phyloP scores from a whole-genome alignment of 139 green algal genomes.

The Auxenochlorella pyrenoidosa region DNA sequence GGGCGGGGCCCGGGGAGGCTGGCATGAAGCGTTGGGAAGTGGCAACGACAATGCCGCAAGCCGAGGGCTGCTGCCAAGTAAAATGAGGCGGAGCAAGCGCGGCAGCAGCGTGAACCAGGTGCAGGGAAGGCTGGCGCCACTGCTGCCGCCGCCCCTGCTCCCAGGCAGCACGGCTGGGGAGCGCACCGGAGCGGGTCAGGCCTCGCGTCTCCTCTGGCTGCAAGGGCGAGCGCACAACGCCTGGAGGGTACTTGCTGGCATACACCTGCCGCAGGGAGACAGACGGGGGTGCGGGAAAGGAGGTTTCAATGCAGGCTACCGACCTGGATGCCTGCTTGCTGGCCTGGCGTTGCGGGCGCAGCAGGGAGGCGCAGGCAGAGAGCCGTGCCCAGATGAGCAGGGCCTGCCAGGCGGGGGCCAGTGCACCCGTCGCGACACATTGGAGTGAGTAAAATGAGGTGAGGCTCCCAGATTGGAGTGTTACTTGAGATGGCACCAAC shows the following conservation, averaged over 20 bases:
- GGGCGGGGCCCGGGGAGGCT: neutral
- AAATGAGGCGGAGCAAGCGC: too few species aligned
- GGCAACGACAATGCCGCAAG: neutral
- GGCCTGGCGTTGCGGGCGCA: too few species aligned
- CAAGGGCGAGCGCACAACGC: conserved; percentile 82
- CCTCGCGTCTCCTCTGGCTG: conserved; percentile 86
- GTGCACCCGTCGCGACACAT: neutral
- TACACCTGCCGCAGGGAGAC: conserved; percentile 56
- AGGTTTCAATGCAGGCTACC: neutral
- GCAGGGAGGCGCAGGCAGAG: too few species aligned
- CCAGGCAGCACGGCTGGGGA: too few species aligned
- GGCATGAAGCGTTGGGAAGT: too few species aligned
- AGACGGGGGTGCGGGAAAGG: neutral
- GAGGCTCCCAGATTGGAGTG: neutral
- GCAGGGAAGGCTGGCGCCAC: too few species aligned
- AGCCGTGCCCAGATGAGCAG: too few species aligned
- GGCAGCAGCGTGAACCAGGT: too few species aligned
- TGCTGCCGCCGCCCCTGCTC: too few species aligned
- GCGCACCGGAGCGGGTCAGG: conserved; percentile 58
- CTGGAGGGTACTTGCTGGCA: conserved; percentile 60
- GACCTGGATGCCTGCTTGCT: too few species aligned
- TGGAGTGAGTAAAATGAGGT: neutral
- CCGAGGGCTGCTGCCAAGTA: neutral
- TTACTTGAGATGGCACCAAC: neutral
- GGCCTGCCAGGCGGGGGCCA: too few species aligned